Base-by-base conservation (phyloP, 176 grass and related monocot genomes). In the Ampelocalamus luodianensis region DNA sequence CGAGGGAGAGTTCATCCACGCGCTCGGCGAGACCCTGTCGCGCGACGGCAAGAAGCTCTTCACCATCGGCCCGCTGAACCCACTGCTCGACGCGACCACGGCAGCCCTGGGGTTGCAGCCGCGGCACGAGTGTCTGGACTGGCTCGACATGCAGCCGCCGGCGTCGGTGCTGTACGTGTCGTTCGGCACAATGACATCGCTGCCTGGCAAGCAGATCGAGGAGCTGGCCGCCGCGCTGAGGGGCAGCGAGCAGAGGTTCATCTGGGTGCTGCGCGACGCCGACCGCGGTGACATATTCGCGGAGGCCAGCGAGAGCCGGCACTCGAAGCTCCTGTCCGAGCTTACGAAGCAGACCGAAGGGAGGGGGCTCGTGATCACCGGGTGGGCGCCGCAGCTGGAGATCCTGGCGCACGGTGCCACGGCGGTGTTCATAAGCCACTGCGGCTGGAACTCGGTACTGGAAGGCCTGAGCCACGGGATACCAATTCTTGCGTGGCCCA, bases 381-480 rank as follows among this genome's bases (percentile, higher is more conserved):
- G 46, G 22, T 97, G 94, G 94, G 92, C 92, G 27, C 94, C 94
- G 38, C 94, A 94, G 88, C 74, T 91, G 75, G 92, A 94, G 76
- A 91, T 97, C 26, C 63, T 94, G 18, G 72, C 88, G 12, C 92
- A 91, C 69, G 50, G 54, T 53, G 45, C 92, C 48, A 92, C 79
- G 39, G 92, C 78, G 1, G 84, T 68, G 56, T 94, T 97, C 90
- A 92, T 97, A 88, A 97, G 90, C 74, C 94, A 97, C 77, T 94
- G 94, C 60, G 90, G 90, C 5, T 97, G 92, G 94, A 97, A 97
- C 69, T 97, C 94, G 1, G 80, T 79, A 54, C 65, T 94, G 71
- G 92, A 94, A 86, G 90, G 88, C 78, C 74, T 94, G 64, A 89
- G 86, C 88, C 84, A 86, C 43, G 94, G 92, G 38, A 85, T 87